Evolutionary conservation across 2,329 filamentous ascomycete genomes (phyloP).

Genomic region (Aspergillus alliaceus): DNA sequence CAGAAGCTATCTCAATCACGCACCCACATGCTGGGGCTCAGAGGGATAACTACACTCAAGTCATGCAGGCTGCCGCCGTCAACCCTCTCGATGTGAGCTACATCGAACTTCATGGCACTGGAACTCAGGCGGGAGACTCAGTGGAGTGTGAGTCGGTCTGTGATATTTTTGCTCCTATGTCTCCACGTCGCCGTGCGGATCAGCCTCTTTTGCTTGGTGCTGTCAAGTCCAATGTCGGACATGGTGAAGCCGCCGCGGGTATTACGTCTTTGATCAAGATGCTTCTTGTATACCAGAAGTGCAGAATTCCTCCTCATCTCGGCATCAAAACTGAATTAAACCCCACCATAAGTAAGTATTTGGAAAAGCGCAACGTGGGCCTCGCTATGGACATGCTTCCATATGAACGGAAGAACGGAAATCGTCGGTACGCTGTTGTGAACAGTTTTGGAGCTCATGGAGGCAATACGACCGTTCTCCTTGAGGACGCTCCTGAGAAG

Average conservation of each 20-base stretch:
- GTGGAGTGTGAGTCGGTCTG: background rate
- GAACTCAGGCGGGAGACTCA: conserved; percentile 33
- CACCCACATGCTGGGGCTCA: conserved; percentile 43
- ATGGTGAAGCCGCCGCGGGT: background rate
- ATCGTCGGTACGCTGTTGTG: background rate
- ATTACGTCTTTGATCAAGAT: background rate
- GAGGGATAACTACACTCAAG: conserved; percentile 34
- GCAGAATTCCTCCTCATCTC: background rate
- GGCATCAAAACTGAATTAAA: background rate
- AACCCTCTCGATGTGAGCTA: conserved; percentile 38
- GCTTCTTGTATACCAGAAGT: background rate
- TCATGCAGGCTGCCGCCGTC: conserved; percentile 38
- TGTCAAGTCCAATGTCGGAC: background rate
- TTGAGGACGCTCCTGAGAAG: background rate
- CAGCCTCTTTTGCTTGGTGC: background rate
- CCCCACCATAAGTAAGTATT: background rate
- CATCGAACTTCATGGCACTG: conserved; percentile 44
- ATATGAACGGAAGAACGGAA: too few relatives aligned
- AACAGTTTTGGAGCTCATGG: background rate
- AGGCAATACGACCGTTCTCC: background rate
- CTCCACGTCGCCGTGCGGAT: conserved; percentile 35
- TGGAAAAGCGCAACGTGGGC: background rate
- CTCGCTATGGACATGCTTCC: too few relatives aligned
- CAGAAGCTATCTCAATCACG: conserved; percentile 47
- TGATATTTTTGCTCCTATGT: background rate